Conservation (phyloP, 306 rosid genomes). For the Trichosanthes cucumerina region DNA sequence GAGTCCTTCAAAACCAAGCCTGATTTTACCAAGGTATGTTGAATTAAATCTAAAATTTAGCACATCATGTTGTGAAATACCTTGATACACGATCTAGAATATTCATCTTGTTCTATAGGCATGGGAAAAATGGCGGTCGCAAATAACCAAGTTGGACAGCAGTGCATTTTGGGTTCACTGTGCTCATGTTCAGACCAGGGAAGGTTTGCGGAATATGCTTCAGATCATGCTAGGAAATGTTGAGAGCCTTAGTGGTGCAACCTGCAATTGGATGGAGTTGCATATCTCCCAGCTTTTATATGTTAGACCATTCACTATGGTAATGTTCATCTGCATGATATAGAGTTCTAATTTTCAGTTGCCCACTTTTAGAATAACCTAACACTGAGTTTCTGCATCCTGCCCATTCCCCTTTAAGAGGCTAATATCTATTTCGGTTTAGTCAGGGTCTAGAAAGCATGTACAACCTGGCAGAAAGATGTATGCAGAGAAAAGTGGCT, state of each 20-base stretch:
- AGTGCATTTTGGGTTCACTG: constrained; percentile 77
- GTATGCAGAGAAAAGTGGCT: constrained; percentile 60
- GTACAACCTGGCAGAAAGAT: constrained; percentile 67
- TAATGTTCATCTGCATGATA: constrained; percentile 23
- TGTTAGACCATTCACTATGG: constrained; percentile 71
- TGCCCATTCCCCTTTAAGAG: neutral
- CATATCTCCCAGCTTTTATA: constrained; percentile 66
- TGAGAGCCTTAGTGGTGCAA: constrained; percentile 47
- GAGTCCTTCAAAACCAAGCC: constrained; percentile 76
- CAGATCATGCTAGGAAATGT: constrained; percentile 77
- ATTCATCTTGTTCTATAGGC: constrained; percentile 41
- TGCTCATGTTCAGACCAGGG: constrained; percentile 56
- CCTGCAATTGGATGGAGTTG: constrained; percentile 79
- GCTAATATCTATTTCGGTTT: constrained; percentile 1
- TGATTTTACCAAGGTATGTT: constrained; percentile 68
- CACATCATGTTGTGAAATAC: neutral
- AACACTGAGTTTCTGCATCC: neutral
- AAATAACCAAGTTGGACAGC: constrained; percentile 70
- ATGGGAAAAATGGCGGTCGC: constrained; percentile 92
- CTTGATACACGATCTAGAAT: neutral
- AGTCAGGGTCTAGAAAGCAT: constrained; percentile 85
- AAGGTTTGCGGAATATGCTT: constrained; percentile 76
- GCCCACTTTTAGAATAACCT: neutral
- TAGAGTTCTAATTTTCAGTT: neutral
- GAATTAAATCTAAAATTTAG: neutral